Evolutionary conservation across 2,329 filamentous ascomycete species (phyloP), one percentile per base, ranked within the genome.

Genomic region (Fusarium verrucosum): DNA sequence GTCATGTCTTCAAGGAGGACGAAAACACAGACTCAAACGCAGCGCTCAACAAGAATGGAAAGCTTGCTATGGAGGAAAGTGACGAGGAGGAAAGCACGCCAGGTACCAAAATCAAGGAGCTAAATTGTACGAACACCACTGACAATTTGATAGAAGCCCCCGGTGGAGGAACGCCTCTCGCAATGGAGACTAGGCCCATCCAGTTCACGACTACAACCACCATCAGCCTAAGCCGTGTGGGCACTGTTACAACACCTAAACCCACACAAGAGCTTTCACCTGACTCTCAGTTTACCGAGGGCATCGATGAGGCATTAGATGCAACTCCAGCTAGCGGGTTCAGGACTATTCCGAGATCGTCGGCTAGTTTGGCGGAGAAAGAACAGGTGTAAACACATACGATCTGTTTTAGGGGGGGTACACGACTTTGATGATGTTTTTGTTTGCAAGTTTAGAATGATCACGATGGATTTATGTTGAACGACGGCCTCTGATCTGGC

Each of bases 341-440:
- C 56, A 62, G 37, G 36, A 74, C 73, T 10, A 46, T 73, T 23
- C 58, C 65, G 4, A 69, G 65, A 36, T 50, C 50, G 32, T 70
- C 68, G 5, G 58, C 28, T 9, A 71, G 61, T 53, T 47, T 57
- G 30, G 50, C 35, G 22, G 69, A 69, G 52, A 52, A 53, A 32
- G 36, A 32, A 22, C 46, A 42, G 40, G 38, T 54, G 17, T 51
- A 50, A 40, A 36, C 10, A 10, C n/a, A 7, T n/a, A 45, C 10
- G 13, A 42, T 23, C 32, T 62, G 13, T 17, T 41, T 40, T 28
- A 11, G 10, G 26, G 26, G 26, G 38, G n/a, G 11, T 44, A 62
- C 37, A 32, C 14, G 35, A 23, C 32, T 22, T 47, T 46, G 19
- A 47, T 17, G 20, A 25, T 47, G 10, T 52, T 40, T 44, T 33